These are phyloP conservation scores for Novakomyces olei DNA, from an alignment of 805 yeast genomes.

Conservation along the genomic window DNA sequence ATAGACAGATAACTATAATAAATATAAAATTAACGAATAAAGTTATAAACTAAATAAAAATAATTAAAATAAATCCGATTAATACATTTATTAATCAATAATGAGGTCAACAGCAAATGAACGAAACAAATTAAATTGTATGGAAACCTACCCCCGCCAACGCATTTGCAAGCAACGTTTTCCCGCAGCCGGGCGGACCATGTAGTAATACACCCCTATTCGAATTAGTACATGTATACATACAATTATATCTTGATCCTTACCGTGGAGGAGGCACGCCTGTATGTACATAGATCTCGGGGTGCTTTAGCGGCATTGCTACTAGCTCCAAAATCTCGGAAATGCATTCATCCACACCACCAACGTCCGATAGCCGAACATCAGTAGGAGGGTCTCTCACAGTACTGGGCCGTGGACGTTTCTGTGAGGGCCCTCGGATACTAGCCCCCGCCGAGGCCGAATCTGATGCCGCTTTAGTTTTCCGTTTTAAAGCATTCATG, in stretches of 20 bases:
- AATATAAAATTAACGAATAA: too few species aligned
- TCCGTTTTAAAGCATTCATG: neutral
- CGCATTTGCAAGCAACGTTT: conserved; percentile 88
- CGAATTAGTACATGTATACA: conserved; percentile 40
- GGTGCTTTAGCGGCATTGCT: conserved; percentile 80
- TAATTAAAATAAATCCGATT: too few species aligned
- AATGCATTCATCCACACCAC: conserved; percentile 75
- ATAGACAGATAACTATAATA: too few species aligned
- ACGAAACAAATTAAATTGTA: too few species aligned
- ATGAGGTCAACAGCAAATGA: too few species aligned
- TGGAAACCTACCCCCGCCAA: conserved; percentile 27
- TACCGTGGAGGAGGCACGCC: conserved; percentile 77
- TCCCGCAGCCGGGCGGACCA: conserved; percentile 99
- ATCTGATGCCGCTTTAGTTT: neutral
- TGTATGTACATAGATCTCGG: conserved; percentile 66
- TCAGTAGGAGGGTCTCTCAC: conserved; percentile 27
- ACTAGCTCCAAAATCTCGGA: conserved; percentile 73
- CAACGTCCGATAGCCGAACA: conserved; percentile 46
- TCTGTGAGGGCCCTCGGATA: too few species aligned
- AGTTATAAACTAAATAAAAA: too few species aligned
- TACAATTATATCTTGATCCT: conserved; percentile 37
- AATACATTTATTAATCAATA: too few species aligned
- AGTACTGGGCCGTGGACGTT: too few species aligned
- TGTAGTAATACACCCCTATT: conserved; percentile 66
- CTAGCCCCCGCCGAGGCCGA: conserved; percentile 10